Evolutionary conservation across 768 basidiomycete genomes (phyloP).

Genomic region (Lactarius trivialis): DNA sequence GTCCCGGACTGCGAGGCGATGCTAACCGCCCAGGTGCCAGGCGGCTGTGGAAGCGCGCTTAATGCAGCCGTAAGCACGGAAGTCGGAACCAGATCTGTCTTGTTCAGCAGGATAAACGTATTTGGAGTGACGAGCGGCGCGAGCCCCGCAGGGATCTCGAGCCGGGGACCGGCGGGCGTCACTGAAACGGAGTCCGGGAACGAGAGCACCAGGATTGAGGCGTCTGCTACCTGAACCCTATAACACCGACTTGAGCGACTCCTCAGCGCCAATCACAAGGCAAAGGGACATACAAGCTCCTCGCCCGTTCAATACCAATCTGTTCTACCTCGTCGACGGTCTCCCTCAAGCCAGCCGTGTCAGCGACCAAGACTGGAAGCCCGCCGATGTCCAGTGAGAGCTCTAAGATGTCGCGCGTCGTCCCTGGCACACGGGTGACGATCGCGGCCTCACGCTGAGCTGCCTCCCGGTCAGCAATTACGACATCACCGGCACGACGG

Average conservation of each 20-base stretch:
- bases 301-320: conserved; percentile 76
- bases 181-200: conserved; percentile 40
- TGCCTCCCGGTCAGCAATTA: conserved; percentile 27
- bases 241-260: background rate
- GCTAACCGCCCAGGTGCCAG: conserved; percentile 51
- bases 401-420: conserved; percentile 83
- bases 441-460: conserved; percentile 87
- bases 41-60: background rate
- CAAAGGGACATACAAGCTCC: conserved; percentile 46
- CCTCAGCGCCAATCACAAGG: conserved; percentile 2
- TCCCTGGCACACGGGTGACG: conserved; percentile 81
- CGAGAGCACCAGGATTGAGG: conserved; percentile 77
- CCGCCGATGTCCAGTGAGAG: conserved; percentile 86
- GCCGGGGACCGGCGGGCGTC: conserved; percentile 5
- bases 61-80: conserved; percentile 1
- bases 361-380: conserved; percentile 70
- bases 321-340: conserved; percentile 67
- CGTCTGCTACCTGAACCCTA: conserved; percentile 62
- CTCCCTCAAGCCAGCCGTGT: conserved; percentile 78
- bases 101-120: conserved; percentile 76
- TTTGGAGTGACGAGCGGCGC: conserved; percentile 42
- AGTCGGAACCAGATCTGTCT: conserved; percentile 49
- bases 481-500: background rate
- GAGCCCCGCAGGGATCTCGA: conserved; percentile 43
- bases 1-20: conserved; percentile 54